These are phyloP conservation scores for Amphibolis antarctica DNA, from an alignment of 106 monocot species.

Conservation along the genomic window DNA sequence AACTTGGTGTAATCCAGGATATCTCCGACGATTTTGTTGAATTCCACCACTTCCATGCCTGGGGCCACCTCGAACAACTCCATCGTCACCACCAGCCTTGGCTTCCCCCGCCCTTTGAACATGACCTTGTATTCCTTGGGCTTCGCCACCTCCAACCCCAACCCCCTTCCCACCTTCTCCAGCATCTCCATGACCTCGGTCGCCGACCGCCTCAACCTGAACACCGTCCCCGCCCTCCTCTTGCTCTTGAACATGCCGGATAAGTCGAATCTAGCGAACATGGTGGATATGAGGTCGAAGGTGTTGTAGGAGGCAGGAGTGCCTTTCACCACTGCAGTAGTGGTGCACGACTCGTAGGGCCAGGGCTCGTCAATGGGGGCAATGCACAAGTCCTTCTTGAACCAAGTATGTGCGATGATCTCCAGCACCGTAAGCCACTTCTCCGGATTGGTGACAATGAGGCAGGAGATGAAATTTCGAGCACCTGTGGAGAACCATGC, in stretches of 20 bases:
- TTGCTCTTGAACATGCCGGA: constrained; percentile 34
- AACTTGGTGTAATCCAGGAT: constrained; percentile 47
- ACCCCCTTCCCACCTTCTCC: constrained; percentile 27
- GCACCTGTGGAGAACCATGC: constrained; percentile 41
- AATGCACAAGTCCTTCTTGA: constrained; percentile 10
- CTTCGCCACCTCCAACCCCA: constrained; percentile 32
- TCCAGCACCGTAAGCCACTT: constrained; percentile 24
- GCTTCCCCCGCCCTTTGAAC: constrained; percentile 41
- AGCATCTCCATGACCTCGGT: constrained; percentile 37
- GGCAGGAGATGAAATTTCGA: constrained; percentile 20
- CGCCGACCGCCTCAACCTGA: constrained; percentile 36
- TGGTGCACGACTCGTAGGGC: not conserved
- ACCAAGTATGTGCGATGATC: constrained; percentile 23
- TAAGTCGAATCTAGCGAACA: constrained; percentile 39
- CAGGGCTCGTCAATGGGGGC: not conserved
- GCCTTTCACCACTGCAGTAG: not conserved
- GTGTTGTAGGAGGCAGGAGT: constrained; percentile 37
- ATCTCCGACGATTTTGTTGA: constrained; percentile 47
- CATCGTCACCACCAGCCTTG: constrained; percentile 35
- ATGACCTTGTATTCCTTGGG: constrained; percentile 26
- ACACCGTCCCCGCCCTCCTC: constrained; percentile 27
- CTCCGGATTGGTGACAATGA: constrained; percentile 40
- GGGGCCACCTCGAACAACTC: constrained; percentile 53
- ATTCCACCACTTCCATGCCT: constrained; percentile 53
- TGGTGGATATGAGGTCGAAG: constrained; percentile 40